These are phyloP conservation scores for Ophiostoma fasciatum DNA, from an alignment of 2,329 filamentous ascomycete species.

Conservation along the genomic window DNA sequence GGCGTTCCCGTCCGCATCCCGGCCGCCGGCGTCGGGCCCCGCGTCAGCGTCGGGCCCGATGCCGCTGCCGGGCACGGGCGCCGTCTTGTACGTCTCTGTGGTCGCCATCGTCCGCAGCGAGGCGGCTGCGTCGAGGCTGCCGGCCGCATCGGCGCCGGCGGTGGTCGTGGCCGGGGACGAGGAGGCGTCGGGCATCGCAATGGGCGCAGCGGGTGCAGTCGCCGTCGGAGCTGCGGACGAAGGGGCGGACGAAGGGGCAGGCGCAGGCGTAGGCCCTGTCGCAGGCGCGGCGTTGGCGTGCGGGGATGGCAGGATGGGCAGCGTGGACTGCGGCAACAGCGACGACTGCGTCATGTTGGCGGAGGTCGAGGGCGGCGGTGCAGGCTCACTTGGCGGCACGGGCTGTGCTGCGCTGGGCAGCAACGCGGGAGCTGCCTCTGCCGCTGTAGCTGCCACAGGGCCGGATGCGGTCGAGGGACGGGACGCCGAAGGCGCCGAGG, in stretches of 20 bases:
- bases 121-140: not conserved
- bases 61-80: not conserved
- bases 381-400: not conserved
- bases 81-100: slow-evolving; percentile 3
- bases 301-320: no score
- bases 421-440: no score
- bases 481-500: slow-evolving; percentile 21
- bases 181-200: no score
- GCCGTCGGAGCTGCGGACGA: no score
- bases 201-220: no score
- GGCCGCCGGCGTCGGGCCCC: not conserved
- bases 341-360: slow-evolving; percentile 1
- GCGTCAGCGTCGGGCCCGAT: not conserved
- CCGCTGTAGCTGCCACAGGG: no score
- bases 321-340: slow-evolving; percentile 1
- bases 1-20: slow-evolving; percentile 1
- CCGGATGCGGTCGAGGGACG: slow-evolving; percentile 2
- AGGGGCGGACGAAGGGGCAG: no score
- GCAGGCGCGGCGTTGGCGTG: no score
- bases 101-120: slow-evolving; percentile 1
- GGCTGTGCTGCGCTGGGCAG: no score
- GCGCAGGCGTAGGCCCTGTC: no score
- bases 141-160: not conserved
- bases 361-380: not conserved
- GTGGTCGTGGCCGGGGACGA: no score